A percentile compares a stretch with the other conserved stretches of the same genome.
Evolutionary conservation across 2,329 filamentous ascomycete genomes (phyloP).

Genomic region (Nectriaceae sp.): DNA sequence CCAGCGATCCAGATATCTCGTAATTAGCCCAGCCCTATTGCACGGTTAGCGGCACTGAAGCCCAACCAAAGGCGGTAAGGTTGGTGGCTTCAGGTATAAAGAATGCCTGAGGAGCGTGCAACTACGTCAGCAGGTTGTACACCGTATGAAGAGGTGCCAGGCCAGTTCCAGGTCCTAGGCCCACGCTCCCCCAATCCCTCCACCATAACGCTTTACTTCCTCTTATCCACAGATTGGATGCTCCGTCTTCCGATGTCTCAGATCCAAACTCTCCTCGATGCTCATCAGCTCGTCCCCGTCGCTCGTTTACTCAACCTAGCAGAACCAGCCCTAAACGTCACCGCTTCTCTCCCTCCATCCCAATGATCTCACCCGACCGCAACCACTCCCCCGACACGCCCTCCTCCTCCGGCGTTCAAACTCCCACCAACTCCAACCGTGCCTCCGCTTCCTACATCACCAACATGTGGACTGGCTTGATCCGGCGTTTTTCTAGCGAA

Average conservation of each 20-base stretch:
- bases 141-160: no score
- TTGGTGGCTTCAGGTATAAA: no score
- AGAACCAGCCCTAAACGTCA: background rate
- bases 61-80: no score
- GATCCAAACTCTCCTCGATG: slow-evolving; percentile 4
- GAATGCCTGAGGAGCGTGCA: no score
- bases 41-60: no score
- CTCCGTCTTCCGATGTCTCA: slow-evolving; percentile 5
- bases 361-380: slow-evolving; percentile 17
- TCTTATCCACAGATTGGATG: no score
- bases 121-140: no score
- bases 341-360: background rate
- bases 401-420: slow-evolving; percentile 25
- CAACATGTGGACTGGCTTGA: slow-evolving; percentile 60
- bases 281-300: background rate
- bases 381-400: slow-evolving; percentile 23
- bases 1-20: no score
- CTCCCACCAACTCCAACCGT: slow-evolving; percentile 20
- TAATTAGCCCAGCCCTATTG: no score
- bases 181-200: no score
- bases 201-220: no score
- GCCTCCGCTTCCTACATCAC: slow-evolving; percentile 30
- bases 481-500: slow-evolving; percentile 65
- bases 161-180: no score
- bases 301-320: background rate